A percentile compares a stretch with the other conserved stretches of the same genome.
phyloP scores from a whole-genome alignment of 805 yeast species.

The Yueomyces sinensis region DNA sequence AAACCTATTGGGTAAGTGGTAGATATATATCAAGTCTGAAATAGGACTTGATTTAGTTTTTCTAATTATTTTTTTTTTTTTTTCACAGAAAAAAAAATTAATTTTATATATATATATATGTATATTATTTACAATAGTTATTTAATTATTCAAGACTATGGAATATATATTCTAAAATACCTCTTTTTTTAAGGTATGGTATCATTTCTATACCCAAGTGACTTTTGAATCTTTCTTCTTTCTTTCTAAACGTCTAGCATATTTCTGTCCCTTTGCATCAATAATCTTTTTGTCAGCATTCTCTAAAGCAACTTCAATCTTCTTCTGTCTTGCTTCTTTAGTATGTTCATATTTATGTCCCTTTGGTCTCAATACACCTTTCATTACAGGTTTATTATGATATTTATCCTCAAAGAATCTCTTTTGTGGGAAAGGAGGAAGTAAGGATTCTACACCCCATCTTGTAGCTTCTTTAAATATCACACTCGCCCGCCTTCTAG shows the following conservation, averaged over 20 bases:
- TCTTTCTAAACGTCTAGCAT: conserved; percentile 30
- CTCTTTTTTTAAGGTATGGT: too few relatives aligned
- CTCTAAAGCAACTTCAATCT: conserved; percentile 52
- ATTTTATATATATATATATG: too few relatives aligned
- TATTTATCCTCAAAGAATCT: conserved; percentile 71
- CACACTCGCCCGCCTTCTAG: conserved; percentile 72
- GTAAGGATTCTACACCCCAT: conserved; percentile 64
- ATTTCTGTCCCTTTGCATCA: conserved; percentile 47
- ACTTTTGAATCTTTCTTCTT: conserved; percentile 17
- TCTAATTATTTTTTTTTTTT: too few relatives aligned
- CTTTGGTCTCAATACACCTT: conserved; percentile 68
- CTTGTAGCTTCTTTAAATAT: conserved; percentile 70
- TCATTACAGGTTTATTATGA: conserved; percentile 52
- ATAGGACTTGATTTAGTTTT: too few relatives aligned
- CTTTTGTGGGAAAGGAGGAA: conserved; percentile 44
- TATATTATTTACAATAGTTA: background rate
- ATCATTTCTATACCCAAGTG: background rate
- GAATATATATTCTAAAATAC: too few relatives aligned
- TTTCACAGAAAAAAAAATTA: too few relatives aligned
- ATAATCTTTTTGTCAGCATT: conserved; percentile 54
- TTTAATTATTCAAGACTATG: too few relatives aligned
- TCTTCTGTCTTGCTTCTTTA: conserved; percentile 41
- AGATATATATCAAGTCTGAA: too few relatives aligned
- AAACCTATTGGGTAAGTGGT: too few relatives aligned
- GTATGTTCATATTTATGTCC: conserved; percentile 71